A percentile compares a stretch with the other conserved stretches of the same genome.
Conservation (phyloP, 192 early-diverging fungal genomes). For the Coemansia asiatica region DNA sequence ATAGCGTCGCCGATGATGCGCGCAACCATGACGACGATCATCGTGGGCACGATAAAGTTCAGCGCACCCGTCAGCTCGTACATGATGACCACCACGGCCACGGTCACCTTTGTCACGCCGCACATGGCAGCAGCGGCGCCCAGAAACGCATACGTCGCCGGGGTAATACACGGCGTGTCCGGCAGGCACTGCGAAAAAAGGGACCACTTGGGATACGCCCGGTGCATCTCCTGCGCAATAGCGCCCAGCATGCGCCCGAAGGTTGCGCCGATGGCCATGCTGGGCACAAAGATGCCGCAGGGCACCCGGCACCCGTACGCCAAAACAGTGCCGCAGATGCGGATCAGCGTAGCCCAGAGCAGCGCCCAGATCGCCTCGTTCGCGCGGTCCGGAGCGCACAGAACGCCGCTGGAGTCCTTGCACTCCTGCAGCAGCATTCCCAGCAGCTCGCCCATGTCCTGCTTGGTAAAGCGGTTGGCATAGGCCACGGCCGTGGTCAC, state of each 20-base stretch:
- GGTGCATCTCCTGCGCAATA: constrained; percentile 67
- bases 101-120: constrained; percentile 85
- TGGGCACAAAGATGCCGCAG: constrained; percentile 91
- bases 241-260: constrained; percentile 91
- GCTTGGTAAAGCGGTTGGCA: constrained; percentile 71
- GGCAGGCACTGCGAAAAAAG: constrained; percentile 78
- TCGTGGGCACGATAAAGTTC: constrained; percentile 79
- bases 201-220: constrained; percentile 60
- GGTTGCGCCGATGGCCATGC: constrained; percentile 90
- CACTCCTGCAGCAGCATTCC: constrained; percentile 75
- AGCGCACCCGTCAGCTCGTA: constrained; percentile 97
- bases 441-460: constrained; percentile 86
- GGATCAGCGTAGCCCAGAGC: constrained; percentile 59
- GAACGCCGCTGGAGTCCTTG: constrained; percentile 26
- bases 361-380: constrained; percentile 54
- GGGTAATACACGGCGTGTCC: constrained; percentile 84
- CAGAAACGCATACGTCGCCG: constrained; percentile 92
- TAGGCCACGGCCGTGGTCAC: constrained; percentile 68
- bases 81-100: constrained; percentile 94
- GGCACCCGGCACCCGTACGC: constrained; percentile 77
- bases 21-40: constrained; percentile 78
- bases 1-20: constrained; percentile 74
- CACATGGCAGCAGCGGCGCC: constrained; percentile 88
- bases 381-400: constrained; percentile 55
- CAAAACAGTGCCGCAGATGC: constrained; percentile 57